Conservation (phyloP, 148 eudicot species). For the Arctostaphylos glauca region DNA sequence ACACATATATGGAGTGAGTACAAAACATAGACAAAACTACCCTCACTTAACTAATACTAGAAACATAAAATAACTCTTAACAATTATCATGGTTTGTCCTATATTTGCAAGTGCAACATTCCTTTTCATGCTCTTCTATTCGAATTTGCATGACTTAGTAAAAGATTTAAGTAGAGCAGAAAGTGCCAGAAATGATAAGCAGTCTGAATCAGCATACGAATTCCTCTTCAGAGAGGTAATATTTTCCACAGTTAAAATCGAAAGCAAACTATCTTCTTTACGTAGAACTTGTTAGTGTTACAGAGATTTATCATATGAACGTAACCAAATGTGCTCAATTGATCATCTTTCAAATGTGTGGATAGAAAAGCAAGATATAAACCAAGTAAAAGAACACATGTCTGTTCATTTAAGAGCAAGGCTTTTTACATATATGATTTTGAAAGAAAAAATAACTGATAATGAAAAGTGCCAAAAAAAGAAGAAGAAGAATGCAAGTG, state of each 20-base stretch:
- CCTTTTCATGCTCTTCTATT: too few relatives aligned
- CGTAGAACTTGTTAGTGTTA: background rate
- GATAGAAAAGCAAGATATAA: background rate
- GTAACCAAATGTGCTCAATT: background rate
- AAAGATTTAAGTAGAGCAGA: background rate
- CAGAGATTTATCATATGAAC: background rate
- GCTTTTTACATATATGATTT: too few relatives aligned
- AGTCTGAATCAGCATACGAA: background rate
- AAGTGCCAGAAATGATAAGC: background rate
- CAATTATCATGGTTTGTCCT: too few relatives aligned
- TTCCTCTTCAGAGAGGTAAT: background rate
- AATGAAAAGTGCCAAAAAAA: background rate
- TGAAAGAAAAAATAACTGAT: too few relatives aligned
- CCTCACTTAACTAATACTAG: too few relatives aligned
- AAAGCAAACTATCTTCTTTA: background rate
- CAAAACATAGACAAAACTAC: too few relatives aligned
- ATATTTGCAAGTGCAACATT: too few relatives aligned
- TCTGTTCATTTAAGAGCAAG: background rate
- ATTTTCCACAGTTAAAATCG: background rate
- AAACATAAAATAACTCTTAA: too few relatives aligned
- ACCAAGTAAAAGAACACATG: background rate
- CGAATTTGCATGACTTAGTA: background rate
- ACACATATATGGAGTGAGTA: too few relatives aligned
- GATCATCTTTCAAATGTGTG: background rate
- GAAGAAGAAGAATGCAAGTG: background rate